Evolutionary conservation across 73 alveolate species (phyloP).

Genomic region (Paramecium biaurelia): DNA sequence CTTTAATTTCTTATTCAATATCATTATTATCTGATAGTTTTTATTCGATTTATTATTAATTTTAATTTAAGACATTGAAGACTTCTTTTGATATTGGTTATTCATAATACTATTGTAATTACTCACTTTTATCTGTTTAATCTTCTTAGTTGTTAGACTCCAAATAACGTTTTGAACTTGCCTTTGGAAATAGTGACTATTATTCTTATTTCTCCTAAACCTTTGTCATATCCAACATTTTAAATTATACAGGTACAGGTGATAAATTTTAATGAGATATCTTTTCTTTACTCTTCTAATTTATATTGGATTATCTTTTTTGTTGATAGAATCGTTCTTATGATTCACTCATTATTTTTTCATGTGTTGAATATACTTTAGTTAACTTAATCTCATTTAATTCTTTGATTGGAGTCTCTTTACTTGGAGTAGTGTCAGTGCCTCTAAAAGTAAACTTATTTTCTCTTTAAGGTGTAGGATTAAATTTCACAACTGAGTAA

Average conservation of each 20-base stretch:
- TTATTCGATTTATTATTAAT: neutral
- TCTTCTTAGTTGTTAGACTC: neutral
- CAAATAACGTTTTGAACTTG: neutral
- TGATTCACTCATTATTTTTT: neutral
- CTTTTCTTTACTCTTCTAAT: neutral
- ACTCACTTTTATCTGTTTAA: neutral
- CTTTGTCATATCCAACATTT: neutral
- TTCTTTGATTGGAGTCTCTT: neutral
- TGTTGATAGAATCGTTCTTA: neutral
- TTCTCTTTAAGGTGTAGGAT: neutral
- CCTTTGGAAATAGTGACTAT: neutral
- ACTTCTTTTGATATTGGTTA: neutral
- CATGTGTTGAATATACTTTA: conserved; percentile 11
- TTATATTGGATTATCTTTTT: neutral
- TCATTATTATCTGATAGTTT: neutral
- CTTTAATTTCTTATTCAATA: neutral
- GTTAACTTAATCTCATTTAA: neutral
- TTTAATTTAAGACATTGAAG: neutral
- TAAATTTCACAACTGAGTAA: neutral
- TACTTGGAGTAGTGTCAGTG: neutral
- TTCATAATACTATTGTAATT: neutral
- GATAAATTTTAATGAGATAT: neutral
- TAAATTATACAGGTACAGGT: neutral
- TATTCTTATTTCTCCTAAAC: neutral
- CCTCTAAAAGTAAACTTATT: neutral